Evolutionary conservation across 2,329 filamentous ascomycete genomes (phyloP).

Genomic region (Daldinia eschscholtzii): DNA sequence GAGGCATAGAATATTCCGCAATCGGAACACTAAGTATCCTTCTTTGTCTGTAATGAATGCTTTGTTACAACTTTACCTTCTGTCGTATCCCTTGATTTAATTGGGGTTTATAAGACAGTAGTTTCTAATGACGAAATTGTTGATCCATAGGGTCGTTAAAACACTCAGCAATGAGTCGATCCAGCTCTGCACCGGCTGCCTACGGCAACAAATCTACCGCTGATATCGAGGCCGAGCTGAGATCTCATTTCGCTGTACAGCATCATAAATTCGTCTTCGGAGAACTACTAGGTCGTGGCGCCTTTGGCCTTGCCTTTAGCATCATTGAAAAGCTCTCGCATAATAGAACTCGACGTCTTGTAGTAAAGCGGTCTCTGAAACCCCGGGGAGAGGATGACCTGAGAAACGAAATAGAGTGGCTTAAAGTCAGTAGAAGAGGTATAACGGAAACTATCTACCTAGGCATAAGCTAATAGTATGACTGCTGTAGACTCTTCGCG

Average conservation of each 20-base stretch:
- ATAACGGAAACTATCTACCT: too few relatives aligned
- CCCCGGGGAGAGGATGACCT: conserved; percentile 11
- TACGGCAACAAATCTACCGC: conserved; percentile 13
- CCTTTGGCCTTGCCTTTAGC: conserved; percentile 26
- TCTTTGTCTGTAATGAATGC: not conserved
- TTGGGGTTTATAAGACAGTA: not conserved
- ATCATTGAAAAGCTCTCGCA: conserved; percentile 25
- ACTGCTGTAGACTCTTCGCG: conserved; percentile 24
- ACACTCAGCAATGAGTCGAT: not conserved
- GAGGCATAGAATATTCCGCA: not conserved
- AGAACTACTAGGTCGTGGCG: conserved; percentile 19
- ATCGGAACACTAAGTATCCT: not conserved
- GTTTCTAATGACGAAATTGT: not conserved
- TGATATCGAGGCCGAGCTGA: conserved; percentile 14
- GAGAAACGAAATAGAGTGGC: conserved; percentile 26
- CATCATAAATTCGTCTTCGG: conserved; percentile 23
- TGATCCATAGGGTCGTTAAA: not conserved
- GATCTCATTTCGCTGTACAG: conserved; percentile 22
- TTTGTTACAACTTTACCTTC: not conserved
- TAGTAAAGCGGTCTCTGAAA: conserved; percentile 22
- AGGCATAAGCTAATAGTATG: conserved; percentile 2
- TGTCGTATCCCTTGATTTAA: not conserved
- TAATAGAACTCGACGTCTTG: conserved; percentile 21
- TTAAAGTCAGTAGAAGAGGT: conserved; percentile 10
- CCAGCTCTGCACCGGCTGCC: conserved; percentile 3